phyloP scores from a whole-genome alignment of 371 early-diverging fungal species.

The Mortierella sp. region DNA sequence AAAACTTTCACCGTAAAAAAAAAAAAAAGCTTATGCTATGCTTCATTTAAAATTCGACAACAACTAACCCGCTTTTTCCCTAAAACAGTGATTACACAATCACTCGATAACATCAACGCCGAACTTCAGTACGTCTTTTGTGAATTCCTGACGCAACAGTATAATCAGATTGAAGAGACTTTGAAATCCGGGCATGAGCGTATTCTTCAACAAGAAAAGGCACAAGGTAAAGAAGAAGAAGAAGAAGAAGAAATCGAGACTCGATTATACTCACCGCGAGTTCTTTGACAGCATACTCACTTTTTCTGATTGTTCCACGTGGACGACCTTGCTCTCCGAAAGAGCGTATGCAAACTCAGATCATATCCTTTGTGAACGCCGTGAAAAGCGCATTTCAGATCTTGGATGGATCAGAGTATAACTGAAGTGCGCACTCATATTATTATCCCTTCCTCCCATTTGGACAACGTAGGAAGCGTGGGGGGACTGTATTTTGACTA shows the following conservation, averaged over 20 bases:
- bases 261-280: not conserved
- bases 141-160: constrained; percentile 29
- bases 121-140: constrained; percentile 37
- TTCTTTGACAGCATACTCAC: too few species aligned
- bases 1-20: constrained; percentile 22
- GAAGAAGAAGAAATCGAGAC: constrained; percentile 22
- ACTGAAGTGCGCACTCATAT: not conserved
- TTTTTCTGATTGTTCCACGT: too few species aligned
- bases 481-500: too few species aligned
- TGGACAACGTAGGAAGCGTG: too few species aligned
- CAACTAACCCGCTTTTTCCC: not conserved
- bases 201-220: constrained; percentile 20
- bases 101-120: constrained; percentile 29
- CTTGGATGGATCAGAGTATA: not conserved
- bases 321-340: too few species aligned
- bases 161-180: constrained; percentile 20
- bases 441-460: too few species aligned
- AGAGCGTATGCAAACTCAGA: not conserved
- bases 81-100: constrained; percentile 13
- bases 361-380: too few species aligned
- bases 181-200: not conserved
- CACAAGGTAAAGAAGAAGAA: constrained; percentile 49
- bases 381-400: too few species aligned
- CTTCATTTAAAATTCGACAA: not conserved
- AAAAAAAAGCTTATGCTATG: not conserved